These are phyloP conservation scores for Apiospora aurea DNA, from an alignment of 2,329 filamentous ascomycete species.

Conservation along the genomic window DNA sequence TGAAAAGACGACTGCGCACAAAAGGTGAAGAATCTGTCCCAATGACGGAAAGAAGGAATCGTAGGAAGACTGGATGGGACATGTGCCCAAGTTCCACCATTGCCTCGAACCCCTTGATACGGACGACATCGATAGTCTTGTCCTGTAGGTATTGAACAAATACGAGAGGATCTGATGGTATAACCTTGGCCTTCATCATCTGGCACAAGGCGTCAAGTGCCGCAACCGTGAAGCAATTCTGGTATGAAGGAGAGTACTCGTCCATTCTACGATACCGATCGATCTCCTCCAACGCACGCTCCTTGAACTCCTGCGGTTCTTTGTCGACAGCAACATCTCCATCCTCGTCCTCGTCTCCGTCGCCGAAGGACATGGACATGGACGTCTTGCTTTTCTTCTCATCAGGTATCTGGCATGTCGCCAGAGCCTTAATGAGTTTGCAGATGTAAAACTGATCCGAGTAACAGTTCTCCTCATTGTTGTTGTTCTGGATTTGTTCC, in stretches of 20 bases:
- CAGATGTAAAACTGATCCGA: slow-evolving; percentile 92
- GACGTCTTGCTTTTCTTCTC: slow-evolving; percentile 48
- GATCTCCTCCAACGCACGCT: slow-evolving; percentile 66
- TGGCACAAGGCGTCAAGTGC: slow-evolving; percentile 66
- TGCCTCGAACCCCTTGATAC: slow-evolving; percentile 70
- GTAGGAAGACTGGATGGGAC: slow-evolving; percentile 60
- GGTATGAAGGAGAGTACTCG: slow-evolving; percentile 72
- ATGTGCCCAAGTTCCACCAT: slow-evolving; percentile 69
- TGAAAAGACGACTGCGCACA: slow-evolving; percentile 66
- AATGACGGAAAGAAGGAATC: slow-evolving; percentile 63
- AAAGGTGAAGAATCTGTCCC: slow-evolving; percentile 70
- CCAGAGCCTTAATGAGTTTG: slow-evolving; percentile 71
- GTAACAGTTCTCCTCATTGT: slow-evolving; percentile 88
- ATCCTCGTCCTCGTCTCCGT: slow-evolving; percentile 52
- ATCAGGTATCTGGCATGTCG: slow-evolving; percentile 63
- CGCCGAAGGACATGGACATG: slow-evolving; percentile 47
- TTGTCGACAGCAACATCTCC: slow-evolving; percentile 48
- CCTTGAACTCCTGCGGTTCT: slow-evolving; percentile 57
- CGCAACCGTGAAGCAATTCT: slow-evolving; percentile 71
- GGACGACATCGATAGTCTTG: slow-evolving; percentile 66
- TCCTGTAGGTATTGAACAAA: slow-evolving; percentile 72
- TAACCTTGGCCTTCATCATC: slow-evolving; percentile 70
- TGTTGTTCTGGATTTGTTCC: slow-evolving; percentile 90
- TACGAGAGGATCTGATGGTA: slow-evolving; percentile 59
- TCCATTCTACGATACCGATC: slow-evolving; percentile 72